Evolutionary conservation across 176 grass and related monocot species (phyloP), one percentile per base, ranked within the genome.

Genomic region (Avena atlantica): DNA sequence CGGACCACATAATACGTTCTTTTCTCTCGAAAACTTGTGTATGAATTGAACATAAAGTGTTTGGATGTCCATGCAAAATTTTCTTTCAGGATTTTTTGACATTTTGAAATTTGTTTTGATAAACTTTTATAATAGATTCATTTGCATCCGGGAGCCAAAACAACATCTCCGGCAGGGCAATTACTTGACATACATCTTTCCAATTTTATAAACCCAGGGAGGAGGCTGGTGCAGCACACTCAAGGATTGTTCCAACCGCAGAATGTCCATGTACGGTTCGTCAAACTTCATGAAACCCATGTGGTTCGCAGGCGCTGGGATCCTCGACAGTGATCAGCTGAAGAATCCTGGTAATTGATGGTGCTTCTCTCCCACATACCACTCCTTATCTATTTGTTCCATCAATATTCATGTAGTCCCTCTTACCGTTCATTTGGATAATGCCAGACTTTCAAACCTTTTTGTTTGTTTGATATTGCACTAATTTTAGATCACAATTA

Each of bases 201-300:
- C 40, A 45, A 45, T 7, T 6, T 8, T 13, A 51, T 70, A 63
- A 34, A 78, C 31, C 78, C 85, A 91, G 92, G 92, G 88, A 55
- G 92, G 92, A 86, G 92, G 82, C 31, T 93, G 92, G 92, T 93
- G 89, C 58, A 29, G 70, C 70, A 73, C 40, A 12, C 10, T 73
- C 40, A 74, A 83, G 62, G 31, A 48, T 62, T 91, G 92, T 60
- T 75, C 47, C 4, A 2, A n/a, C 10, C 29, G 70, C 44, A 73
- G 42, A 24, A 73, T 48, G 70, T 13, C 70, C 11, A 3, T 44
- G 17, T 19, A 44, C 36, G 68, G 68, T 12, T 70, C 68, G 0
- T 70, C 68, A 0, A 70, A 70, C 36, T 70, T 70, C 68, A 70
- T 70, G 68, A 70, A 42, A 70, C 36, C 36, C 0, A 20, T 74